Evolutionary conservation across 176 grass and related monocot genomes (phyloP).

Genomic region (Eragrostis curvula): DNA sequence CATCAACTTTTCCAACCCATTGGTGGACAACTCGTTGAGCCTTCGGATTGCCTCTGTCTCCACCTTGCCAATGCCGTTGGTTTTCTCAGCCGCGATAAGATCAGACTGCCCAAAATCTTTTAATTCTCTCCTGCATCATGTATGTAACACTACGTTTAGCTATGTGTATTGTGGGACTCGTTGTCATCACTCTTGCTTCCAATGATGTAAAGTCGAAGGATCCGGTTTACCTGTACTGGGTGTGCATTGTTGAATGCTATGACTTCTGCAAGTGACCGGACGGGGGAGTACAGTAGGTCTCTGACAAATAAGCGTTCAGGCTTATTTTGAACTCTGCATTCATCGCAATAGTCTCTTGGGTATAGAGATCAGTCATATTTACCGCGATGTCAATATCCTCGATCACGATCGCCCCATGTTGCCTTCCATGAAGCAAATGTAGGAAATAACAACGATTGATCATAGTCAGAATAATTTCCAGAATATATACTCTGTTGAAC

Average conservation of each 20-base stretch:
- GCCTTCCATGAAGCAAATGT: background rate
- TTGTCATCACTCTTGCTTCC: too few species aligned
- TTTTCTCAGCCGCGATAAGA: conserved; percentile 45
- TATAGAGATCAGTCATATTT: background rate
- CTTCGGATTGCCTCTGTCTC: conserved; percentile 40
- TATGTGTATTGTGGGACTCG: too few species aligned
- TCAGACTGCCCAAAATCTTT: conserved; percentile 47
- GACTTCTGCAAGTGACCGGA: conserved; percentile 48
- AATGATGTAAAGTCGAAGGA: too few species aligned
- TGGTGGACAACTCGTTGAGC: conserved; percentile 41
- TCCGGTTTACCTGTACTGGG: conserved; percentile 30
- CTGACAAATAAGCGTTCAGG: conserved; percentile 52
- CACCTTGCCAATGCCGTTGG: background rate
- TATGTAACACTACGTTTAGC: too few species aligned
- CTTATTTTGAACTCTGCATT: conserved; percentile 57
- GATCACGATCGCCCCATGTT: conserved; percentile 47
- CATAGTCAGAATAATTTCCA: too few species aligned
- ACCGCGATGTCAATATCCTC: conserved; percentile 33
- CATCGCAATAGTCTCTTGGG: background rate
- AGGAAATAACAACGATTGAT: too few species aligned
- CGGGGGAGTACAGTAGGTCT: conserved; percentile 49
- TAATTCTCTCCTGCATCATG: conserved; percentile 48
- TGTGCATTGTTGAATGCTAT: conserved; percentile 63
- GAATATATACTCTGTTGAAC: too few species aligned
- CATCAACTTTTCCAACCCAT: conserved; percentile 55